Evolutionary conservation across 1,284 basidiomycete species (phyloP), one percentile per base, ranked within the genome.

Genomic region (Blastosporella zonata): DNA sequence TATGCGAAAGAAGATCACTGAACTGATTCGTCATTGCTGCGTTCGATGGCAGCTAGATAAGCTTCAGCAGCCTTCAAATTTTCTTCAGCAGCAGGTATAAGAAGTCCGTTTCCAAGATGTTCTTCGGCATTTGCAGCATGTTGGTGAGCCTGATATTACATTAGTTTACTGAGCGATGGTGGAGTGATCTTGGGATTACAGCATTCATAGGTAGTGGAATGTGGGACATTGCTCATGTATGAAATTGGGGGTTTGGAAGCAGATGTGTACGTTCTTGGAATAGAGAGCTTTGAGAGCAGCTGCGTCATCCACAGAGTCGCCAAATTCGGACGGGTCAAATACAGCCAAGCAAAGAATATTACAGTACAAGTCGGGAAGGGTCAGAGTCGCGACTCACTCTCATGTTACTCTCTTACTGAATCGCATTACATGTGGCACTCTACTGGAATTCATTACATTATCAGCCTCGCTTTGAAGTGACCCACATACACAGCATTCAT

Each of bases 111-210:
- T 10, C 71, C 72, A 34, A 77, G 61, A 59, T 75, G 77, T 49
- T 90, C 86, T 52, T 90, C 86, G 22, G 87, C 88, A 60, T 84
- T 85, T 17, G 82, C 82, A 47, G 86, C 84, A 67, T 90, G 86
- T 59, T 87, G 82, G 64, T 91, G 86, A 17, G 88, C 88, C 88
- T 91, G 64, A 9, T 43, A 43, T 52, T 44, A 45, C 38, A 35
- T 55, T n/a, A 53, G 49, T 46, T 17, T 6, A 41, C 17, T 28
- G 22, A 7, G 22, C 10, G 34, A 35, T 23, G 12, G 4, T 17
- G 5, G 22, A 27, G 43, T 23, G 43, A 29, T 23, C 31, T 27
- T 17, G 1, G 27, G 57, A 58, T 63, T 59, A 74, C 74, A 53
- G 70, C 67, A 57, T 73, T 73, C 62, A 76, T 59, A 33, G 56